Percentiles rank a stretch among this genome's conserved stretches.
These are phyloP conservation scores for Lactarius quietus DNA, from an alignment of 768 basidiomycete genomes.

Conservation along the genomic window DNA sequence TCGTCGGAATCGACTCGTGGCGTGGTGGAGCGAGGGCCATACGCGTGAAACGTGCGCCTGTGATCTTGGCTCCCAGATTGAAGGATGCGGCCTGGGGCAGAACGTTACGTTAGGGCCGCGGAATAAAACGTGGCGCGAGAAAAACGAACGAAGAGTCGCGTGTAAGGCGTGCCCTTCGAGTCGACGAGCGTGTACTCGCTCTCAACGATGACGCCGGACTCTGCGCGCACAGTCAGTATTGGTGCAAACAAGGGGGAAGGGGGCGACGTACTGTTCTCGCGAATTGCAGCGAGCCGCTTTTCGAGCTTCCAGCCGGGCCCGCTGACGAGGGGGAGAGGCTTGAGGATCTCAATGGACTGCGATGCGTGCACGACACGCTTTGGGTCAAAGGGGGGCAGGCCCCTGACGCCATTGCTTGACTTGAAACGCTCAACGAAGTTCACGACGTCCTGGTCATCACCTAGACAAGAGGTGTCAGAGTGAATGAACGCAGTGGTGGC, in stretches of 20 bases:
- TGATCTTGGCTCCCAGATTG: constrained; percentile 42
- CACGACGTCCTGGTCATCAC: constrained; percentile 62
- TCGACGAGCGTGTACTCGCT: constrained; percentile 61
- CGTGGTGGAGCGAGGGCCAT: constrained; percentile 37
- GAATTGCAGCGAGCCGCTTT: constrained; percentile 60
- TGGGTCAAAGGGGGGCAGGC: constrained; percentile 67
- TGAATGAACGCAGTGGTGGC: not conserved
- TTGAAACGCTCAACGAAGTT: constrained; percentile 54
- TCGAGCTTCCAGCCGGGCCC: constrained; percentile 78
- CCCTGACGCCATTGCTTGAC: constrained; percentile 44
- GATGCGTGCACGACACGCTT: constrained; percentile 69
- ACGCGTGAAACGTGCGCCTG: constrained; percentile 40
- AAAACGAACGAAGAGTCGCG: constrained; percentile 39
- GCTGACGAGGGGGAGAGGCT: constrained; percentile 69
- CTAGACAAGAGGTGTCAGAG: constrained; percentile 29
- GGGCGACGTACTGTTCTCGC: constrained; percentile 70
- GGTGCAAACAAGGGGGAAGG: not conserved
- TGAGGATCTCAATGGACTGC: constrained; percentile 76
- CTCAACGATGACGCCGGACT: constrained; percentile 71
- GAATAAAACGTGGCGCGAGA: not conserved
- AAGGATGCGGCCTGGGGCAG: constrained; percentile 37
- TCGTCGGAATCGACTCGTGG: constrained; percentile 38
- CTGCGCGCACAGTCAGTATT: constrained; percentile 35
- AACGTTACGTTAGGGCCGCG: not conserved
- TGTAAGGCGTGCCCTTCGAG: constrained; percentile 47